Base-by-base conservation (phyloP, 2,329 filamentous ascomycete genomes). In the Thermothelomyces thermophilus region DNA sequence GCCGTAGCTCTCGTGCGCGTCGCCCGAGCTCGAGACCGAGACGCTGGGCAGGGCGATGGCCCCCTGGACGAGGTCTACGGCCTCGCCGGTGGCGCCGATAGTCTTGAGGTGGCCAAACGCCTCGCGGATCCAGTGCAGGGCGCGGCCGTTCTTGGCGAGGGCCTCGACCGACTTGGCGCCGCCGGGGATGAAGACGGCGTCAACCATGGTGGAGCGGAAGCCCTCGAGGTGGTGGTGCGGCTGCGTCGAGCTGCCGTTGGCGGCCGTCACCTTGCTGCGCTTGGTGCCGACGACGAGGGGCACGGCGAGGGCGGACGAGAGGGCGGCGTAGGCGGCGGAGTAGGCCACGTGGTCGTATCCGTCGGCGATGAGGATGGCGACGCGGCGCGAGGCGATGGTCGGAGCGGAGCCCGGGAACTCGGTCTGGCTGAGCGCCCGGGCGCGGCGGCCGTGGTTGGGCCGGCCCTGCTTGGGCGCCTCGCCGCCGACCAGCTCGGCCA, bases 51-150 rank as follows among this genome's bases (percentile, higher is more conserved):
- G 56, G 5, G 68, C 66, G 14, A 79, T 63, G 0, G 75, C 73
- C 33, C 66, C 61, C 16, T 71, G 63, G 24, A 91, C 73, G 35
- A 91, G 70, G 2, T 79, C 71, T 0, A 87, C 79, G 0, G 74
- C 87, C 62, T 90, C 86, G 0, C 85, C 87, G 0, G 83, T 85
- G 0, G 83, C 88, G 2, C 81, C 87, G 20, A 93, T 85, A 2
- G 86, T 72, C 72, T 93, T 93, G 44, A 90, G 73, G 56, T 93
- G 87, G 0, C 86, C 87, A 58, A 91, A 93, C 0, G 87, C 84
- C 65, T 93, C 88, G 2, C 84, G 77, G 3, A 91, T 70, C 79
- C 84, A 93, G 70, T 91, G 84, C 1, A 86, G 62, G 0, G 85
- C 85, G 16, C 86, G 82, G 0, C 87, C 87, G 53, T 77, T 87